Conservation (phyloP, 257 asterid genomes). For the Solanum pimpinellifolium region DNA sequence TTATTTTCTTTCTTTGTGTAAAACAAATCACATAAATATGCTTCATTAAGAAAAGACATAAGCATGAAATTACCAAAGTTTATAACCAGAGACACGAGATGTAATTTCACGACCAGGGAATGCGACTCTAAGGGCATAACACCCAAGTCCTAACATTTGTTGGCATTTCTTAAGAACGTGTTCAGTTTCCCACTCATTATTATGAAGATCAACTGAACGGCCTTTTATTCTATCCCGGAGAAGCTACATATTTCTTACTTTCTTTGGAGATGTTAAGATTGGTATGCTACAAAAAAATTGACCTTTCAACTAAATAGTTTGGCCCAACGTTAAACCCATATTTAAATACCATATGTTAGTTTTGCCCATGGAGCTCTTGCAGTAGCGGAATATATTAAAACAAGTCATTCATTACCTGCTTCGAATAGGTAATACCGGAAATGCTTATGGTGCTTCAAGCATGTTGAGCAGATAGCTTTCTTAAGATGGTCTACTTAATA, state of each 20-base stretch:
- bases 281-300: neutral
- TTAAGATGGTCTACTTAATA: neutral
- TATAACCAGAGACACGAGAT: neutral
- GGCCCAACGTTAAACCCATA: neutral
- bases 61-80: neutral
- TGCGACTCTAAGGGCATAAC: neutral
- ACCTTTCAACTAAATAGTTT: neutral
- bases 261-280: neutral
- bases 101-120: neutral
- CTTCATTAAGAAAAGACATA: neutral
- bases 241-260: neutral
- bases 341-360: neutral
- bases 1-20: neutral
- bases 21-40: neutral
- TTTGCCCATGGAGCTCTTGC: neutral
- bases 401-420: neutral
- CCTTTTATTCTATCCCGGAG: neutral
- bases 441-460: neutral
- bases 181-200: neutral
- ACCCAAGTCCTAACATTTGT: neutral
- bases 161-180: neutral
- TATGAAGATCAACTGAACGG: neutral
- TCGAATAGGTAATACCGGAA: neutral
- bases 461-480: neutral
- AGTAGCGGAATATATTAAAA: neutral